Conservation (phyloP, 139 green algal species). For the Closterium sp. region DNA sequence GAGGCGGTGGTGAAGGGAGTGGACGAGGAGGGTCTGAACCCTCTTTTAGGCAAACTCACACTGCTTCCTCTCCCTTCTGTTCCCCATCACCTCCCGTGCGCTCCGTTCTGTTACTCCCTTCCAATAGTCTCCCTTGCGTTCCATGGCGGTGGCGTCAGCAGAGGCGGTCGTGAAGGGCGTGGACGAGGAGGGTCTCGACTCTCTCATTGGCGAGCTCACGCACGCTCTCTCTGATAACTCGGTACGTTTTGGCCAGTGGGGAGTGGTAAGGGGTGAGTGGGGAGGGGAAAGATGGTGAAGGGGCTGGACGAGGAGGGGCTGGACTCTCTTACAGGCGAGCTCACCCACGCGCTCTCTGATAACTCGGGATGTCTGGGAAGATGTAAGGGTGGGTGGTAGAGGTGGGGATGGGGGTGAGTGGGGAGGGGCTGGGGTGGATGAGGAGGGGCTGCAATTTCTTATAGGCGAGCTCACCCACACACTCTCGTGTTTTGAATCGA, state of each 20-base stretch:
- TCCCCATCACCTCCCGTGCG: too few species aligned
- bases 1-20: conserved; percentile 33
- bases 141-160: conserved; percentile 11
- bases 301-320: background rate
- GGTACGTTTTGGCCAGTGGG: too few species aligned
- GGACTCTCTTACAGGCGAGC: conserved; percentile 1
- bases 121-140: conserved; percentile 9
- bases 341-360: background rate
- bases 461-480: background rate
- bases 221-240: too few species aligned
- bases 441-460: background rate
- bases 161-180: conserved; percentile 16
- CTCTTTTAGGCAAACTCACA: conserved; percentile 40
- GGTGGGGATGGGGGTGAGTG: background rate
- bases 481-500: too few species aligned
- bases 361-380: background rate
- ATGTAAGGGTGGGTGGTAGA: background rate
- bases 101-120: too few species aligned
- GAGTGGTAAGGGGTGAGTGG: too few species aligned
- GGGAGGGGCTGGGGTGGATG: background rate
- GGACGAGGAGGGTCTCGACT: too few species aligned
- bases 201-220: background rate
- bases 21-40: conserved; percentile 24
- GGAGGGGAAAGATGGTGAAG: background rate
- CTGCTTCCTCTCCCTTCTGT: too few species aligned